These are phyloP conservation scores for Cyclostephanos tholiformis DNA, from an alignment of 108 stramenopile species.

Conservation along the genomic window DNA sequence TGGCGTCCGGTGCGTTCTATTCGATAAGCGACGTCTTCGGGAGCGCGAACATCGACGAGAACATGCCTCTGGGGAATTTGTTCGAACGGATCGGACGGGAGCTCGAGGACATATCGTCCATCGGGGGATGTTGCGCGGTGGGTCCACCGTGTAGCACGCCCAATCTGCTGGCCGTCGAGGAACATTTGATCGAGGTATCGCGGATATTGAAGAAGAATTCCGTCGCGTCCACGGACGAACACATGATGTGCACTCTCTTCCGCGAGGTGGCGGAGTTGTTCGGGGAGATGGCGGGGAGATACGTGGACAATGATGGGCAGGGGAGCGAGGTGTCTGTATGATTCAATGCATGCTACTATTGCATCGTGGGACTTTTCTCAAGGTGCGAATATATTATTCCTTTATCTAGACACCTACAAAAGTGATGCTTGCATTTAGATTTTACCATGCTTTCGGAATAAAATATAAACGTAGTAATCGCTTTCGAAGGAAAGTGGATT, in stretches of 20 bases:
- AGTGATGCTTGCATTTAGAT: not conserved
- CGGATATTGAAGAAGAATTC: slow-evolving; percentile 53
- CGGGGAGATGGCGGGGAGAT: slow-evolving; percentile 47
- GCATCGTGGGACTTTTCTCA: not conserved
- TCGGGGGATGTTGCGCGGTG: slow-evolving; percentile 45
- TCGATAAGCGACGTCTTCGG: slow-evolving; percentile 48
- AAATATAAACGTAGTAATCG: slow-evolving; percentile 33
- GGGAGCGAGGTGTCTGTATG: slow-evolving; percentile 46
- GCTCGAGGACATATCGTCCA: slow-evolving; percentile 46
- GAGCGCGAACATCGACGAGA: slow-evolving; percentile 51
- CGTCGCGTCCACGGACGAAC: slow-evolving; percentile 54
- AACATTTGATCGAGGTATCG: slow-evolving; percentile 41
- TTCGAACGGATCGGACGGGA: slow-evolving; percentile 47
- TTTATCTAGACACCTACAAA: too few species aligned
- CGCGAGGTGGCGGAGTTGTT: slow-evolving; percentile 55
- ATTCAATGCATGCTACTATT: not conserved
- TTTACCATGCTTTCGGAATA: slow-evolving; percentile 13
- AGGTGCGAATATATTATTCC: not conserved
- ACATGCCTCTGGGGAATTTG: slow-evolving; percentile 33
- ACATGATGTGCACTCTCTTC: slow-evolving; percentile 55
- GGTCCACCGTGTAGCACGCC: slow-evolving; percentile 41
- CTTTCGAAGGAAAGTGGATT: not conserved
- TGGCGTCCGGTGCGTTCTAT: slow-evolving; percentile 38
- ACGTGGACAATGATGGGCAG: slow-evolving; percentile 40
- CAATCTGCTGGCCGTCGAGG: slow-evolving; percentile 49